Evolutionary conservation across 2,329 filamentous ascomycete species (phyloP).

Genomic region (Elsinoe arachidis): DNA sequence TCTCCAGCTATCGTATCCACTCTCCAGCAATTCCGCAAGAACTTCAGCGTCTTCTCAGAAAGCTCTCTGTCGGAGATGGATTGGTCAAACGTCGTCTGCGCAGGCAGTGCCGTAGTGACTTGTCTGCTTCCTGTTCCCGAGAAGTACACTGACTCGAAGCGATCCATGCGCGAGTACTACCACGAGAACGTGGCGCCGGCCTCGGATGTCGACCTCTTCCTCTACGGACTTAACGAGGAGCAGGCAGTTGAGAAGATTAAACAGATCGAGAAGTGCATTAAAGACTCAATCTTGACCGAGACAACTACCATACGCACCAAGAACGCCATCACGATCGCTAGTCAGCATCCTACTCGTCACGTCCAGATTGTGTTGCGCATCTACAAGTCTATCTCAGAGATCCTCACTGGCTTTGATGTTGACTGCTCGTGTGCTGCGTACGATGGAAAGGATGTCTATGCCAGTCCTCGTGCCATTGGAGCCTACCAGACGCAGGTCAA

Average conservation of each 20-base stretch:
- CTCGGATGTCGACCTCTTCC: slow-evolving; percentile 78
- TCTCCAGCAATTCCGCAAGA: slow-evolving; percentile 63
- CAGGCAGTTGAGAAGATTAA: slow-evolving; percentile 76
- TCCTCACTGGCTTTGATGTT: slow-evolving; percentile 81
- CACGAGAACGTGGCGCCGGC: slow-evolving; percentile 73
- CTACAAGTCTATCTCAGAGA: slow-evolving; percentile 76
- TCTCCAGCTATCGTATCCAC: slow-evolving; percentile 59
- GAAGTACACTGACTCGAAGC: slow-evolving; percentile 38
- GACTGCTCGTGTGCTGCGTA: slow-evolving; percentile 76
- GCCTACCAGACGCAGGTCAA: slow-evolving; percentile 79
- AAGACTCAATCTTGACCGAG: slow-evolving; percentile 71
- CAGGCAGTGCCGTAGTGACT: slow-evolving; percentile 73
- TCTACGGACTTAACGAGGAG: slow-evolving; percentile 70
- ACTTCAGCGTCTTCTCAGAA: slow-evolving; percentile 77
- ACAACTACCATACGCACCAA: slow-evolving; percentile 78
- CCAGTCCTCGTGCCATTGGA: slow-evolving; percentile 64
- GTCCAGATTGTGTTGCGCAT: slow-evolving; percentile 79
- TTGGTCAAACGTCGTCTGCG: slow-evolving; percentile 74
- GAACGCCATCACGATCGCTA: slow-evolving; percentile 77
- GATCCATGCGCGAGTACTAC: slow-evolving; percentile 52
- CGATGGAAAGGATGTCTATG: slow-evolving; percentile 71
- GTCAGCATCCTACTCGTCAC: slow-evolving; percentile 74
- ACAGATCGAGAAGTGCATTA: slow-evolving; percentile 66
- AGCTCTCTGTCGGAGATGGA: slow-evolving; percentile 65
- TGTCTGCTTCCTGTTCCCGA: slow-evolving; percentile 57